Percentiles rank a stretch among this genome's conserved stretches.
Conservation (phyloP, 495 filamentous ascomycete species). For the Annulohypoxylon maeteangense region DNA sequence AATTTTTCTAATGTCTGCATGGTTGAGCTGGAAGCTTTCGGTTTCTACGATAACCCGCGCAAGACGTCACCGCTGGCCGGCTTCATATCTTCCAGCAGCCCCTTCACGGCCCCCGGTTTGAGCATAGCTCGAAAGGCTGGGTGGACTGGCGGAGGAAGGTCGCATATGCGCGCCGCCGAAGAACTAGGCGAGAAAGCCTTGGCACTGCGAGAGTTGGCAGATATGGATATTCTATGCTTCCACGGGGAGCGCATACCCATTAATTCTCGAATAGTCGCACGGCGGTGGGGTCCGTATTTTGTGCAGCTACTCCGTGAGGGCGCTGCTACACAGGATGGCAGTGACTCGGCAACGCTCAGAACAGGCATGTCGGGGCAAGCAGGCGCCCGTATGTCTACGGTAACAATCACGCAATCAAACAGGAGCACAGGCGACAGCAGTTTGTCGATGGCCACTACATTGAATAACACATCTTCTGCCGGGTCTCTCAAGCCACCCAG, state of each 20-base stretch:
- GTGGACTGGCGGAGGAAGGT: constrained; percentile 74
- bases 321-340: constrained; percentile 66
- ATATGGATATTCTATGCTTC: constrained; percentile 95
- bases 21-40: constrained; percentile 96
- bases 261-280: constrained; percentile 86
- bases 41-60: constrained; percentile 93
- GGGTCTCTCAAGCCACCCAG: constrained; percentile 56
- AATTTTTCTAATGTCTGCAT: constrained; percentile 97
- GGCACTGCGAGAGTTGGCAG: constrained; percentile 82
- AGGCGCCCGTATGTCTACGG: constrained; percentile 74
- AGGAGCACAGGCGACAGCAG: constrained; percentile 61
- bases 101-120: constrained; percentile 60
- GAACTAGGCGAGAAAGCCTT: constrained; percentile 87
- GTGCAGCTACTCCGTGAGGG: constrained; percentile 87
- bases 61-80: constrained; percentile 78
- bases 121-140: constrained; percentile 70
- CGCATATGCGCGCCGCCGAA: constrained; percentile 74
- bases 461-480: constrained; percentile 59
- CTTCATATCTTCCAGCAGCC: constrained; percentile 82
- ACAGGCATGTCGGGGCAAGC: constrained; percentile 56
- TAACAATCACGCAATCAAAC: constrained; percentile 84
- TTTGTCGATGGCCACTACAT: constrained; percentile 68
- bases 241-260: constrained; percentile 91
- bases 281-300: constrained; percentile 95
- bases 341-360: constrained; percentile 58